Conservation (phyloP, 495 filamentous ascomycete genomes). For the Tuber calosporum region DNA sequence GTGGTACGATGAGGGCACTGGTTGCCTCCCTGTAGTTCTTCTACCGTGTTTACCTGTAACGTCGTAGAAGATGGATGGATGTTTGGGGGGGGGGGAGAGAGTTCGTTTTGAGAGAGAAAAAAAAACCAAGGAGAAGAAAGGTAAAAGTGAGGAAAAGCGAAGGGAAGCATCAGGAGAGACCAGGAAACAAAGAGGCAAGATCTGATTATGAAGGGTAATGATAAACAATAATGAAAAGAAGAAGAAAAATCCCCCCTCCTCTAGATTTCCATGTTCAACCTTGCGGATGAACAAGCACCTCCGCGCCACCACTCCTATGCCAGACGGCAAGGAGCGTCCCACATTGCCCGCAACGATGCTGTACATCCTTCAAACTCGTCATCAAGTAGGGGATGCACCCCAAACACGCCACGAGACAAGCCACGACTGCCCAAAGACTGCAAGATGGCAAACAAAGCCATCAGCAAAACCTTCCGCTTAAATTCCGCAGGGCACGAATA, state of each 20-base stretch:
- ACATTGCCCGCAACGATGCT: slow-evolving; percentile 26
- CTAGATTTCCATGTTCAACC: neutral
- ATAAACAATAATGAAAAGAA: neutral
- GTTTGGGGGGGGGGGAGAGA: neutral
- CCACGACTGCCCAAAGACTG: slow-evolving; percentile 21
- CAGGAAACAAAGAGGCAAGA: neutral
- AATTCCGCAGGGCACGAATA: neutral
- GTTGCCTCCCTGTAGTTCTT: neutral
- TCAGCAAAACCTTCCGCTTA: neutral
- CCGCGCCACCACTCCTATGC: slow-evolving; percentile 30
- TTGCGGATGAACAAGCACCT: slow-evolving; percentile 20
- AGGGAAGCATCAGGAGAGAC: neutral
- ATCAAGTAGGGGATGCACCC: slow-evolving; percentile 31
- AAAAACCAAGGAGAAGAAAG: neutral
- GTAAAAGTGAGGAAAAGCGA: neutral
- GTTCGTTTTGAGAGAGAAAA: neutral
- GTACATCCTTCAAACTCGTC: slow-evolving; percentile 23
- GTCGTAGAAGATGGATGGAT: neutral
- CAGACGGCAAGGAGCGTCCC: slow-evolving; percentile 18
- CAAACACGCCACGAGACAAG: slow-evolving; percentile 18
- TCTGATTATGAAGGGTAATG: neutral
- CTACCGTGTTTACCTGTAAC: neutral
- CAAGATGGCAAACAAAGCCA: neutral
- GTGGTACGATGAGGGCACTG: neutral
- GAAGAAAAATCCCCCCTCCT: slow-evolving; percentile 1